A percentile compares a stretch with the other conserved stretches of the same genome.
phyloP scores from a whole-genome alignment of 805 yeast genomes.

The Starmerella stigmatis region DNA sequence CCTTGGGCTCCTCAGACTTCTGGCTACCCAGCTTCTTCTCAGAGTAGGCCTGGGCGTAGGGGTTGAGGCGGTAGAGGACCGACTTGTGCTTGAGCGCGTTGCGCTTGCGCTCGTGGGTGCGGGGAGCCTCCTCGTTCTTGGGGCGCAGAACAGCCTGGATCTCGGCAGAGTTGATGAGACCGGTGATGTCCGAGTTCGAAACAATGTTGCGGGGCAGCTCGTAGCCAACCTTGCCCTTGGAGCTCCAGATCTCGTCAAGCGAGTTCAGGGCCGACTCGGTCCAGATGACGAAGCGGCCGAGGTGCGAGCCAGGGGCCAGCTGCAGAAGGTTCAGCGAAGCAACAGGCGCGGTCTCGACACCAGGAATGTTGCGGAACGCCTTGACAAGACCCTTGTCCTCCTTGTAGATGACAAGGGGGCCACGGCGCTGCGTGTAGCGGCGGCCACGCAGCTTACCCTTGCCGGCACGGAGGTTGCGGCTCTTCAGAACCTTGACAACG shows the following conservation, averaged over 20 bases:
- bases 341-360: conserved; percentile 95
- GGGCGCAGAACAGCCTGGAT: conserved; percentile 95
- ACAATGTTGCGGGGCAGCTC: conserved; percentile 88
- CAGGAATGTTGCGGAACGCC: conserved; percentile 99
- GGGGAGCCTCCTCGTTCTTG: conserved; percentile 80
- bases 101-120: conserved; percentile 94
- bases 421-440: conserved; percentile 99
- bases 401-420: conserved; percentile 97
- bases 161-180: conserved; percentile 98
- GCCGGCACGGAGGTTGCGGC: conserved; percentile 99
- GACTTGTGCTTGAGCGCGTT: conserved; percentile 99
- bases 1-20: conserved; percentile 55
- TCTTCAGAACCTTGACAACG: conserved; percentile 93
- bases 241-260: conserved; percentile 94
- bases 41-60: conserved; percentile 95
- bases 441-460: conserved; percentile 99
- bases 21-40: conserved; percentile 81
- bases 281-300: conserved; percentile 99
- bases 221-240: conserved; percentile 86
- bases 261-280: conserved; percentile 96
- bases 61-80: conserved; percentile 96
- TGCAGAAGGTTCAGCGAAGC: conserved; percentile 88
- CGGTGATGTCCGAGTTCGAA: conserved; percentile 89
- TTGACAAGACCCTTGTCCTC: conserved; percentile 95
- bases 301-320: conserved; percentile 99